Base-by-base conservation (phyloP, 1,139 yeast genomes). In the Candida sp. region DNA sequence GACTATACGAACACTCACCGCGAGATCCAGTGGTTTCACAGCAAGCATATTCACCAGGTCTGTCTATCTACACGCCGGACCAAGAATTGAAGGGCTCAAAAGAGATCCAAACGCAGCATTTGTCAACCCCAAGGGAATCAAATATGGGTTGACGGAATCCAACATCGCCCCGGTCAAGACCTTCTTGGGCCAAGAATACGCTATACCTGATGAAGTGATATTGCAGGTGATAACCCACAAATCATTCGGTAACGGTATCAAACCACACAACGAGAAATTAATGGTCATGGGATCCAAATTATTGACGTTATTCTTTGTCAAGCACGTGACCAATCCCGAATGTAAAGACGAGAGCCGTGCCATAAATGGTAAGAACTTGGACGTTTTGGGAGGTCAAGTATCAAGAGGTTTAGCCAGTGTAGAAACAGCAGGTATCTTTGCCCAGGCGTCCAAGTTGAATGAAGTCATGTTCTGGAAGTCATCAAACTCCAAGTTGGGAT, bases 221-320 rank as follows among this genome's bases (percentile, higher is more conserved):
- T 73, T 91, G 54, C 98, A 93, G 71, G 85, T 89, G 34, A 73
- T 92, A 62, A 92, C 98, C 9, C 98, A 93, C 72, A 93, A 93
- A 72, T 90, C 97, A 40, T 93, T 92, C 77, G 96, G 96, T 7
- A 96, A 90, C 70, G 98, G 97, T 12, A 77, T 83, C 55, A 85
- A 86, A 62, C 97, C 98, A 22, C 90, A 88, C 69, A 93, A 93
- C 69, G 97, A 91, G 65, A 89, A 88, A 67, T 76, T 93, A 61
- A 79, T 90, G 27, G 81, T 87, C 47, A 73, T 90, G 70, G 98
- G 98, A n/a, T 72, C 83, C 39, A 90, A 88, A 65, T 75, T 88
- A 60, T 72, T 90, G 58, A 85, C 87, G 61, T 73, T 86, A 53
- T 80, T 75, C 59, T 75, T 86, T 37, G 78, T 85, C 42, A 80